Evolutionary conservation across 129 eudicot species (phyloP), one percentile per base, ranked within the genome.

Genomic region (Artemisia tridentata): DNA sequence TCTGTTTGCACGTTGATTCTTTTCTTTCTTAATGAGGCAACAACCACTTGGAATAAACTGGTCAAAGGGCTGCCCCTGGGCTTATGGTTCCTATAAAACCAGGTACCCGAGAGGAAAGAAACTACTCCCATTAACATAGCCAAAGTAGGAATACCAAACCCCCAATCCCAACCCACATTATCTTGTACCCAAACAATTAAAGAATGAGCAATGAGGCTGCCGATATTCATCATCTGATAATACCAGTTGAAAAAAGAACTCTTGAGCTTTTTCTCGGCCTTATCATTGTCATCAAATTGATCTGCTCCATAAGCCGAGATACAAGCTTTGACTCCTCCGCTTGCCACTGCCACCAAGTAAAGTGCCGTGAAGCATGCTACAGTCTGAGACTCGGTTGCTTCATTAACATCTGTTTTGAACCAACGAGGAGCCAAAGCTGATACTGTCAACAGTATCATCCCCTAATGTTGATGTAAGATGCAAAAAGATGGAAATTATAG

Each of bases 81-180:
- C 66, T 62, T 74, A 71, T 86, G 96, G 52, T 72, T 71, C 41
- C 96, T 77, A 11, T 86, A 88, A 45, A 76, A 48, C 3, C 59
- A 73, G 5, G 85, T 79, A 7, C 96, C 91, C 0, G 88, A 71
- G 53, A 86, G 74, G 83, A 88, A 88, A 1, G 72, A 71, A 49
- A 64, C 74, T 13, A 88, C 79, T 0, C 91, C 89, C 45, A 88
- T 34, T 11, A 73, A 86, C 91, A 88, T 88, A 17, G 91, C 75
- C 3, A 73, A 82, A 0, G 96, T 81, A 0, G 96, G 84, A 52
- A 88, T 76, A n/a, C 80, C 83, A 61, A 86, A 88, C n/a, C 96
- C 96, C 88, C 83, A 79, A 7, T 75, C 81, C 96, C 96, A 88
- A 11, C 91, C 89, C 17, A 85, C 82, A 69, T 88, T 86, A 47